Conservation (phyloP, 345 rosid species). For the Murraya koenigii region DNA sequence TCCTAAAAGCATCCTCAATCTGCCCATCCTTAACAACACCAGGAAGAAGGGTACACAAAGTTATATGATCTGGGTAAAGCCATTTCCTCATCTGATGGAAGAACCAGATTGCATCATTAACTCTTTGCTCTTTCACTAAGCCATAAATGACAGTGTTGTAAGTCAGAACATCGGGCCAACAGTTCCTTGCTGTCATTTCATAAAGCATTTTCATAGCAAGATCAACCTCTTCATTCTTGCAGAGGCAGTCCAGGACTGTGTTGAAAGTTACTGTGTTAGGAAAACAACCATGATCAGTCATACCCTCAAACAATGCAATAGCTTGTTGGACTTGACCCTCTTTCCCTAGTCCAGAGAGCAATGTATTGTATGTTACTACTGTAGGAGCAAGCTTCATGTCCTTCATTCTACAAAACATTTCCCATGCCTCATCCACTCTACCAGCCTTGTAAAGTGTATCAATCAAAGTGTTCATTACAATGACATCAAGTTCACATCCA, state of each 20-base stretch:
- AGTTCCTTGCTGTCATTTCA: constrained; percentile 55
- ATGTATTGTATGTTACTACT: constrained; percentile 80
- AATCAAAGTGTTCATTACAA: constrained; percentile 74
- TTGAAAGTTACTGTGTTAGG: constrained; percentile 84
- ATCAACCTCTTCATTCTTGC: constrained; percentile 79
- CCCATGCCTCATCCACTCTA: constrained; percentile 77
- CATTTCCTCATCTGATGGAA: constrained; percentile 87
- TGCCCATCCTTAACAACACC: constrained; percentile 63
- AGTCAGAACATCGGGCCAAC: constrained; percentile 74
- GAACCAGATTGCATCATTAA: constrained; percentile 64
- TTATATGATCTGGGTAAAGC: constrained; percentile 72
- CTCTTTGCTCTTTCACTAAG: constrained; percentile 53
- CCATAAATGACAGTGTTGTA: constrained; percentile 83
- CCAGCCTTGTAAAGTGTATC: constrained; percentile 71
- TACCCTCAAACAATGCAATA: constrained; percentile 53
- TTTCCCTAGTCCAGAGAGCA: constrained; percentile 77
- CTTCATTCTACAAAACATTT: constrained; percentile 64
- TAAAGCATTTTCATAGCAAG: constrained; percentile 67
- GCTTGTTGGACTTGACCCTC: constrained; percentile 62
- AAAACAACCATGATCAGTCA: constrained; percentile 54
- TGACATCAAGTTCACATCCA: constrained; percentile 73
- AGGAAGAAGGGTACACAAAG: constrained; percentile 84
- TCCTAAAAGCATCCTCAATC: constrained; percentile 64
- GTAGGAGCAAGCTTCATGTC: constrained; percentile 76
- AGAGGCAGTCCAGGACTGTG: constrained; percentile 83